A percentile compares a stretch with the other conserved stretches of the same genome.
phyloP scores from a whole-genome alignment of 768 basidiomycete species.

The Rhodotorula taiwanensis region DNA sequence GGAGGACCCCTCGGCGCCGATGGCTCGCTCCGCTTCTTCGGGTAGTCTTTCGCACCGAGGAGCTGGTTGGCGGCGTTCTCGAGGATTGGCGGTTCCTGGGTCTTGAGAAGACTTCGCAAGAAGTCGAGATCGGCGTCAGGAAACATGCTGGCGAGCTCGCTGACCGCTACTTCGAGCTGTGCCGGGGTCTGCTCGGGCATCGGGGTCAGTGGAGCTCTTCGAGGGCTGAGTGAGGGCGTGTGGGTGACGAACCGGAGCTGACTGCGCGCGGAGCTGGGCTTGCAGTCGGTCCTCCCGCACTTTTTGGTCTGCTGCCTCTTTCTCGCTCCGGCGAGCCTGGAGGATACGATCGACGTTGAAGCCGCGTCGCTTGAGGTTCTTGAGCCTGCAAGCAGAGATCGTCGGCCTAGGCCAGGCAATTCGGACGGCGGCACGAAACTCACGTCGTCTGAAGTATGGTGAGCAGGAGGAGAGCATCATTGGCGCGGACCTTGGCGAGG shows the following conservation, averaged over 20 bases:
- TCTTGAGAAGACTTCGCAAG: conserved; percentile 20
- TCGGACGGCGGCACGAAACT: not conserved
- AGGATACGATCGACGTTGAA: conserved; percentile 91
- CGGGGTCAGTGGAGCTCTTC: too few species aligned
- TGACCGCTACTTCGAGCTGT: conserved; percentile 1
- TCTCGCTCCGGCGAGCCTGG: conserved; percentile 67
- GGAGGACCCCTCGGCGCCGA: not conserved
- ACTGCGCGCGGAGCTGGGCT: conserved; percentile 20
- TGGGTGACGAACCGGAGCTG: conserved; percentile 3
- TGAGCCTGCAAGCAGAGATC: conserved; percentile 48
- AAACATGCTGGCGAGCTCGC: conserved; percentile 32
- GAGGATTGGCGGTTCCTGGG: conserved; percentile 31
- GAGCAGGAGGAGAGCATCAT: conserved; percentile 83
- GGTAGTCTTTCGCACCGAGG: conserved; percentile 19
- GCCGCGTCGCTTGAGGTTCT: conserved; percentile 70
- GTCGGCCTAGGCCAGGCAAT: not conserved
- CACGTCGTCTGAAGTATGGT: conserved; percentile 83
- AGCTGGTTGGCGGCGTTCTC: conserved; percentile 37
- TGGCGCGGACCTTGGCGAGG: conserved; percentile 69
- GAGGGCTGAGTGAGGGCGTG: too few species aligned
- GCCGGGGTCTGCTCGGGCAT: conserved; percentile 7
- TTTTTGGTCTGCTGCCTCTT: conserved; percentile 40
- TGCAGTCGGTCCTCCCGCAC: conserved; percentile 22
- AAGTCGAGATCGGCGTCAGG: conserved; percentile 37
- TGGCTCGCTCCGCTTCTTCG: not conserved